These are phyloP conservation scores for Carex cristatella DNA, from an alignment of 176 grass and related monocot genomes.

Conservation along the genomic window DNA sequence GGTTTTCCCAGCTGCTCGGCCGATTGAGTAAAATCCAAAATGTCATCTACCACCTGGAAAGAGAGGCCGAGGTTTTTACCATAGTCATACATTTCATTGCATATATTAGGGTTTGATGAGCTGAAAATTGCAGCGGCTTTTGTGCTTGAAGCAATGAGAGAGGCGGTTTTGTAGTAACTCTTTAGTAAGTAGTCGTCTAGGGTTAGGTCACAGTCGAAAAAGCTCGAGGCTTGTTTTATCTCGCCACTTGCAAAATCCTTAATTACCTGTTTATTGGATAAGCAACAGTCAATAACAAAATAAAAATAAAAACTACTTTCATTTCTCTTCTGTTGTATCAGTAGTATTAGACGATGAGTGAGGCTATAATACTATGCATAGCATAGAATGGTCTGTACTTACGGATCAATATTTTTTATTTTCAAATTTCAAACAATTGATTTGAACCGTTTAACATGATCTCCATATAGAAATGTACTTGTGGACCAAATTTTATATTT, in stretches of 20 bases:
- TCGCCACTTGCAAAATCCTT: conserved; percentile 96
- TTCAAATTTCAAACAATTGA: no score
- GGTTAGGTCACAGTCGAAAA: conserved; percentile 69
- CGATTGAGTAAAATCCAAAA: conserved; percentile 94
- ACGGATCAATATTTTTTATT: no score
- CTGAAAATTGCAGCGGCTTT: conserved; percentile 86
- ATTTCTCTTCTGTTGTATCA: background rate
- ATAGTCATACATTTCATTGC: conserved; percentile 82
- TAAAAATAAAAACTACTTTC: background rate
- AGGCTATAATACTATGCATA: no score
- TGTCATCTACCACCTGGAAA: conserved; percentile 91
- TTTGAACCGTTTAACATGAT: no score
- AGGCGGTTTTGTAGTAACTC: conserved; percentile 95
- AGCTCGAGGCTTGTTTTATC: conserved; percentile 82
- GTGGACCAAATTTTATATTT: no score
- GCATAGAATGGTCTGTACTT: no score
- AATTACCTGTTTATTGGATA: conserved; percentile 55
- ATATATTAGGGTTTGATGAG: conserved; percentile 30
- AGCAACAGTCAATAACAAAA: background rate
- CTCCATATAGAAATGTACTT: no score
- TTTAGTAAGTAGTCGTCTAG: conserved; percentile 90
- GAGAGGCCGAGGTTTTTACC: conserved; percentile 82
- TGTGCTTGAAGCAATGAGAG: conserved; percentile 78
- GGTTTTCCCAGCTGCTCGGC: conserved; percentile 87
- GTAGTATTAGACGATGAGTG: background rate